These are phyloP conservation scores for Rhizoclosmatium sp. DNA, from an alignment of 192 early-diverging fungal species.

Conservation along the genomic window DNA sequence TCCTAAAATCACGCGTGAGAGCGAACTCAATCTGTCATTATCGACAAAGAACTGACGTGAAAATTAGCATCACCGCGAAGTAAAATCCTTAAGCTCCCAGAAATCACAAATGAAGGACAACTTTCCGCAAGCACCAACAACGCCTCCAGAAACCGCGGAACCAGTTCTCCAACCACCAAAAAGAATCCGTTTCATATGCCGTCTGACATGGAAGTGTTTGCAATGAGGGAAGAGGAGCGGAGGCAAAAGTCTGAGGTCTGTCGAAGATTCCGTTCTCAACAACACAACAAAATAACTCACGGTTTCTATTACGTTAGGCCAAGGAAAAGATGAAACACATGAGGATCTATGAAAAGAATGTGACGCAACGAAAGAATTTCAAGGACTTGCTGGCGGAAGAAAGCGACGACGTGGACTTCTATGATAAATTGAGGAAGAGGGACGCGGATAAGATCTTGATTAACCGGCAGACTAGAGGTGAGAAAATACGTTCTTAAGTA, in stretches of 20 bases:
- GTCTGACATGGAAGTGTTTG: slow-evolving; percentile 62
- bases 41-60: not conserved
- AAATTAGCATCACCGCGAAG: slow-evolving; percentile 48
- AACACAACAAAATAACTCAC: not conserved
- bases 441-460: slow-evolving; percentile 62
- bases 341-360: slow-evolving; percentile 59
- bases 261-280: not conserved
- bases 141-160: not conserved
- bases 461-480: slow-evolving; percentile 57
- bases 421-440: slow-evolving; percentile 54
- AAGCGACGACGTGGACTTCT: slow-evolving; percentile 58
- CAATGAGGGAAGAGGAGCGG: slow-evolving; percentile 59
- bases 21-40: not conserved
- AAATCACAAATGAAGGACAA: slow-evolving; percentile 44
- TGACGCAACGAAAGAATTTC: slow-evolving; percentile 58
- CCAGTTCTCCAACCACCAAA: not conserved
- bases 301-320: slow-evolving; percentile 24
- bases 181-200: slow-evolving; percentile 65
- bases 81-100: slow-evolving; percentile 61
- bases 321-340: slow-evolving; percentile 55
- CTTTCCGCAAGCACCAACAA: not conserved
- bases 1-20: slow-evolving; percentile 12
- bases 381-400: slow-evolving; percentile 65
- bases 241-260: slow-evolving; percentile 48
- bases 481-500: no score